Conservation (phyloP, 768 basidiomycete species). For the Clitopilus passeckerianus region DNA sequence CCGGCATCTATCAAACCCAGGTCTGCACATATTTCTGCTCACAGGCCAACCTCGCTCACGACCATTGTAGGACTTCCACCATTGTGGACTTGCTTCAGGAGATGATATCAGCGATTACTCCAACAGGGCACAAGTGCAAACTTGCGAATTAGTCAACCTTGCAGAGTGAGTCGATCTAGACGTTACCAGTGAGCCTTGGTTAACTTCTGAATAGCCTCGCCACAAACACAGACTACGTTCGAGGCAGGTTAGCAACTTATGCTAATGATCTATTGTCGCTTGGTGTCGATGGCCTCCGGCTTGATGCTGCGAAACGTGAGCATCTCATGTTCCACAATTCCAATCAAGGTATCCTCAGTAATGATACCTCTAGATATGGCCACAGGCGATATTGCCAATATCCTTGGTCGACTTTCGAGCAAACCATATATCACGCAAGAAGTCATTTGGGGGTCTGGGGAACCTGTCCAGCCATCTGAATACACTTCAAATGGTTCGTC, state of each 20-base stretch:
- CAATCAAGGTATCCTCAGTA: neutral
- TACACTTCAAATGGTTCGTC: constrained; percentile 46
- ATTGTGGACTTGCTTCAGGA: constrained; percentile 49
- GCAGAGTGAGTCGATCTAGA: constrained; percentile 38
- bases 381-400: constrained; percentile 48
- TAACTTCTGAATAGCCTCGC: constrained; percentile 36
- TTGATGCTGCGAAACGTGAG: constrained; percentile 65
- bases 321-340: constrained; percentile 5
- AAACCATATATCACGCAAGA: constrained; percentile 63
- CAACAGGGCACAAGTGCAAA: constrained; percentile 52
- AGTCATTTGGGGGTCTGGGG: constrained; percentile 42
- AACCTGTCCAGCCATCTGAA: constrained; percentile 51
- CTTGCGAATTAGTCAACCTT: constrained; percentile 45
- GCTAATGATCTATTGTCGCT: constrained; percentile 57
- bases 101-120: constrained; percentile 53
- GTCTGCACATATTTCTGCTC: constrained; percentile 26
- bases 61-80: constrained; percentile 48
- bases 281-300: constrained; percentile 55
- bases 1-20: constrained; percentile 40
- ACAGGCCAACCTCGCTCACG: neutral
- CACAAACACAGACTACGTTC: constrained; percentile 58
- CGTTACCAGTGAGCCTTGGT: too few species aligned
- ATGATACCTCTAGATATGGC: constrained; percentile 41
- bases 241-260: constrained; percentile 47
- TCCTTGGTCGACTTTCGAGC: constrained; percentile 35